These are phyloP conservation scores for Ophiostoma ulmi DNA, from an alignment of 2,329 filamentous ascomycete species.

Conservation along the genomic window DNA sequence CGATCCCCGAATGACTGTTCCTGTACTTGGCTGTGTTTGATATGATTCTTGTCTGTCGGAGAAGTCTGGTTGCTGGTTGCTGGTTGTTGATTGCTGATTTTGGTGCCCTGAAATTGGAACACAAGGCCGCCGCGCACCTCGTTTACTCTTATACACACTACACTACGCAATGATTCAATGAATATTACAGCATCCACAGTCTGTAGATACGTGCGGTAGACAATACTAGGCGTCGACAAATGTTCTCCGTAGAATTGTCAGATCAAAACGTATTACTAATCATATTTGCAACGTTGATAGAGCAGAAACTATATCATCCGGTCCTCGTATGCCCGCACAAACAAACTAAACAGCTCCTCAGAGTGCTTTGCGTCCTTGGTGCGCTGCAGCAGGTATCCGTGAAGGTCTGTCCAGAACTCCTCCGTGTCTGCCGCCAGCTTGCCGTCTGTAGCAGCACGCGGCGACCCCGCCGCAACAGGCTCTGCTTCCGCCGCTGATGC, in stretches of 20 bases:
- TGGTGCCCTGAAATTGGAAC: not conserved
- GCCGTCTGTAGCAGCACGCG: conserved; percentile 32
- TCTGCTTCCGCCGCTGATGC: not conserved
- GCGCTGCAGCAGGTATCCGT: conserved; percentile 72
- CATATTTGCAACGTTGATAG: not conserved
- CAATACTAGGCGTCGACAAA: too few relatives aligned
- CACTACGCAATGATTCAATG: not conserved
- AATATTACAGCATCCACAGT: not conserved
- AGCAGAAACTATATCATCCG: conserved; percentile 19
- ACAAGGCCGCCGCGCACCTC: conserved; percentile 1
- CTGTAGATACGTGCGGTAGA: not conserved
- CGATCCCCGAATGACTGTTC: not conserved
- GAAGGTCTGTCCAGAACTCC: conserved; percentile 82
- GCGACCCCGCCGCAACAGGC: conserved; percentile 33
- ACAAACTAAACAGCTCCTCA: conserved; percentile 59
- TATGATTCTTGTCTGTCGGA: not conserved
- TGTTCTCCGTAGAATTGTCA: too few relatives aligned
- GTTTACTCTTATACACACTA: conserved; percentile 2
- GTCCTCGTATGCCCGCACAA: conserved; percentile 65
- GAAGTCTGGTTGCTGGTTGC: not conserved
- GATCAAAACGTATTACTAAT: not conserved
- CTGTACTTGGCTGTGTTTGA: conserved; percentile 4
- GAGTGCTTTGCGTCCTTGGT: conserved; percentile 65
- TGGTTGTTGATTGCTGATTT: not conserved
- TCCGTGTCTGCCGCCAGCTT: conserved; percentile 45